A percentile compares a stretch with the other conserved stretches of the same genome.
These are phyloP conservation scores for Solanum tarijense DNA, from an alignment of 257 asterid genomes.

Conservation along the genomic window DNA sequence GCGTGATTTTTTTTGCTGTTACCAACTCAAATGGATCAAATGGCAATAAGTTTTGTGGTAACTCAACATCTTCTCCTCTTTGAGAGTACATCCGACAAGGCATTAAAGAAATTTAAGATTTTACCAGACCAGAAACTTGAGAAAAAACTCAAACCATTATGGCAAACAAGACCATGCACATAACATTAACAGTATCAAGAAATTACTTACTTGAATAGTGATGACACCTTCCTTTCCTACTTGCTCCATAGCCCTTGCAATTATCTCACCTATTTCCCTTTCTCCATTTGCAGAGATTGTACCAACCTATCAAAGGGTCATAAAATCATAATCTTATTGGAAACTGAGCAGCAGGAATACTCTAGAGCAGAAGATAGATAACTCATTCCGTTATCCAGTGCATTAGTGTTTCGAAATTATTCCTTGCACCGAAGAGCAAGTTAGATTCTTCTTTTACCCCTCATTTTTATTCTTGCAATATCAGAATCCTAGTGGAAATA, in stretches of 20 bases:
- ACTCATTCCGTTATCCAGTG: not conserved
- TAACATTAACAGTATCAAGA: not conserved
- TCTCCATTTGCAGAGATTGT: slow-evolving; percentile 59
- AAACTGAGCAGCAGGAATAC: not conserved
- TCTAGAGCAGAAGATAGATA: not conserved
- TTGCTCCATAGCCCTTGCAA: slow-evolving; percentile 62
- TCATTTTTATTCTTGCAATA: not conserved
- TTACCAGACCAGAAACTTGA: not conserved
- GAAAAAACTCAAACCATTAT: not conserved
- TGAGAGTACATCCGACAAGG: not conserved
- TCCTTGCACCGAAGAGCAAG: not conserved
- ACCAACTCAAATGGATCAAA: not conserved
- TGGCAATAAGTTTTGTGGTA: not conserved
- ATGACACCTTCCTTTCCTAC: slow-evolving; percentile 71
- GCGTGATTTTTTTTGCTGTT: not conserved
- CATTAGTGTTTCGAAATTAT: not conserved
- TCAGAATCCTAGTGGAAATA: not conserved
- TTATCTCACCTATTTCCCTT: slow-evolving; percentile 49
- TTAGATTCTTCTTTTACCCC: not conserved
- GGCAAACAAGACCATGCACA: not conserved
- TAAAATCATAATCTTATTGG: not conserved
- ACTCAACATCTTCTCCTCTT: not conserved
- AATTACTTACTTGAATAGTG: slow-evolving; percentile 42
- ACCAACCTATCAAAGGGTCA: slow-evolving; percentile 26
- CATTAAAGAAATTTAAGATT: not conserved